These are phyloP conservation scores for Apiotrichum siamense DNA, from an alignment of 1,284 basidiomycete species.

Conservation along the genomic window DNA sequence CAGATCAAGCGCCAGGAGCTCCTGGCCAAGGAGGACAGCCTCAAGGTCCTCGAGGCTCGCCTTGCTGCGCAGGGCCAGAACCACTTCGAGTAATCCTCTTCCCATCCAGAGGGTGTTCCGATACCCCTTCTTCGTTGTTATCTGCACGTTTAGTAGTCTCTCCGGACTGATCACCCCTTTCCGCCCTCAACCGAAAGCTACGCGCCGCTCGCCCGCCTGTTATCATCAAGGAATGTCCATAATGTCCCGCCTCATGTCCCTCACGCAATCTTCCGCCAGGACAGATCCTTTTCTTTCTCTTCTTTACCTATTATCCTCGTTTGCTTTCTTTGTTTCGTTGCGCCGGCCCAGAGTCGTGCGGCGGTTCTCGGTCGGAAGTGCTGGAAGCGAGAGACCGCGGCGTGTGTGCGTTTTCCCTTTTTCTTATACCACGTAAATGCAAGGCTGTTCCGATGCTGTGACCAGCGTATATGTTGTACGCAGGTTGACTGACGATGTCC, in stretches of 20 bases:
- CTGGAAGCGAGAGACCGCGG: too few relatives aligned
- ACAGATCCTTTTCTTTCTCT: not conserved
- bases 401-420: too few relatives aligned
- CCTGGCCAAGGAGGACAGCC: conserved; percentile 76
- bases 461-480: too few relatives aligned
- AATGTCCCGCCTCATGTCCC: conserved; percentile 9
- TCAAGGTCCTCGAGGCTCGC: conserved; percentile 48
- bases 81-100: conserved; percentile 10
- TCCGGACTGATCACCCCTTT: not conserved
- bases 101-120: not conserved
- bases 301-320: not conserved
- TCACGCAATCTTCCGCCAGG: not conserved
- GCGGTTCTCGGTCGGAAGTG: too few relatives aligned
- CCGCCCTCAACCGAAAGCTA: not conserved
- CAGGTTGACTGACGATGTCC: too few relatives aligned
- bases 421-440: too few relatives aligned
- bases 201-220: not conserved
- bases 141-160: not conserved
- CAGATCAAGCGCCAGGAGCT: conserved; percentile 97
- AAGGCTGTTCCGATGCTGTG: too few relatives aligned
- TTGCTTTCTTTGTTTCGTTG: not conserved
- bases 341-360: too few relatives aligned
- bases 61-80: conserved; percentile 22
- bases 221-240: conserved; percentile 13
- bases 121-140: not conserved